A percentile compares a stretch with the other conserved stretches of the same genome.
phyloP scores from a whole-genome alignment of 306 rosid genomes.

The Begonia fuchsioides region DNA sequence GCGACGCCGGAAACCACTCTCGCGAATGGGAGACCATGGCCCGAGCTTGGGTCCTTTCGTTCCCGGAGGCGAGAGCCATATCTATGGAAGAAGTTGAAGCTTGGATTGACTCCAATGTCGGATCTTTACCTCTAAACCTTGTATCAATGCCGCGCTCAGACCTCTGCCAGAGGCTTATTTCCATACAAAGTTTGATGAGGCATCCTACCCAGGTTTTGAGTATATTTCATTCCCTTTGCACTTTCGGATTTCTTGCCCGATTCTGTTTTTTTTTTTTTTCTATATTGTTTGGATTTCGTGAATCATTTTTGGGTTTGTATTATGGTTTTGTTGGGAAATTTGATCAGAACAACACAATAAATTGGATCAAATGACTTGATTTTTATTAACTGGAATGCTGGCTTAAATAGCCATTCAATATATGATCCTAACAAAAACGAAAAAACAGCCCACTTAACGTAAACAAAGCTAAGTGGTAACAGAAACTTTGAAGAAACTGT shows the following conservation, averaged over 20 bases:
- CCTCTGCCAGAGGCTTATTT: slow-evolving; percentile 60
- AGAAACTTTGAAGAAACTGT: too few species aligned
- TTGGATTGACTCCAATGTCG: slow-evolving; percentile 69
- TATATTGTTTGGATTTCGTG: too few species aligned
- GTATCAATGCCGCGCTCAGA: slow-evolving; percentile 82
- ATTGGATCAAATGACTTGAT: too few species aligned
- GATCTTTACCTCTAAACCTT: slow-evolving; percentile 57
- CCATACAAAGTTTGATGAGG: slow-evolving; percentile 72
- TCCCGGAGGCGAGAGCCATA: slow-evolving; percentile 68
- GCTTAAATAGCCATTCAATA: too few species aligned
- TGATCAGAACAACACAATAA: too few species aligned
- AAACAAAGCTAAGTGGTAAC: too few species aligned
- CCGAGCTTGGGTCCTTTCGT: slow-evolving; percentile 76
- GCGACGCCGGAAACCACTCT: slow-evolving; percentile 30
- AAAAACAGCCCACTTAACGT: too few species aligned
- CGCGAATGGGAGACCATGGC: slow-evolving; percentile 96
- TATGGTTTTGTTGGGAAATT: too few species aligned
- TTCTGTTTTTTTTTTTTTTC: background rate
- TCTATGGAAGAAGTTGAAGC: slow-evolving; percentile 75
- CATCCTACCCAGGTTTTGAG: slow-evolving; percentile 32
- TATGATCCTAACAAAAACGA: too few species aligned
- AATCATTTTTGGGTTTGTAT: too few species aligned
- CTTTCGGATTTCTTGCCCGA: background rate
- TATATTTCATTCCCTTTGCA: background rate
- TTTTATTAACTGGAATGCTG: too few species aligned